Evolutionary conservation across 2,329 filamentous ascomycete species (phyloP).

Genomic region (Aureobasidium uvarum): DNA sequence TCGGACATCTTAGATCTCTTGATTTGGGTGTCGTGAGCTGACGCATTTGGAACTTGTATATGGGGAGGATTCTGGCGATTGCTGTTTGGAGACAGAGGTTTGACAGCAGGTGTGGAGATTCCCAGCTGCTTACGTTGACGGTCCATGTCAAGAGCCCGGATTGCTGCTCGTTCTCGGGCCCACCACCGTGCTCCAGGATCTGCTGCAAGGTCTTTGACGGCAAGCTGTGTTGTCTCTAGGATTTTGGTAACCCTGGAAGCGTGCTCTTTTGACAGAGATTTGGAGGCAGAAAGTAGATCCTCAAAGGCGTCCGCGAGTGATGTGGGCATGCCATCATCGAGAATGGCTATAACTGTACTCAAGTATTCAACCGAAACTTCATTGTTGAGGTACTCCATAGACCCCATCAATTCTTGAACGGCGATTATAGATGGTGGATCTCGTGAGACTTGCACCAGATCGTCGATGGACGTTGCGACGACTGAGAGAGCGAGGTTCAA

Average conservation of each 20-base stretch:
- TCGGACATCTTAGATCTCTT: too few species aligned
- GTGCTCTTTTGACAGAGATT: background rate
- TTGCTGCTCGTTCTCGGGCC: too few species aligned
- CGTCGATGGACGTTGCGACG: background rate
- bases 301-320: background rate
- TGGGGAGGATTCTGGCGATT: too few species aligned
- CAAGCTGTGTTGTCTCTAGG: background rate
- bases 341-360: background rate
- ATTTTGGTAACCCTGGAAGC: background rate
- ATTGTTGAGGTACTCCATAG: background rate
- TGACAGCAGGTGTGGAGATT: too few species aligned
- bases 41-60: too few species aligned
- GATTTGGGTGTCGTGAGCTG: too few species aligned
- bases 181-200: background rate
- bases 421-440: background rate
- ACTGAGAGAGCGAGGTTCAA: background rate
- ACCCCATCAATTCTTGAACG: background rate
- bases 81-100: too few species aligned
- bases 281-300: background rate
- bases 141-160: too few species aligned
- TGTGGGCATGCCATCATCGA: background rate
- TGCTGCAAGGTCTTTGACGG: background rate
- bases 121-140: too few species aligned
- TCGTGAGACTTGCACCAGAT: background rate
- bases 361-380: background rate